Base-by-base conservation (phyloP, 345 rosid genomes). In the Eucalyptus microcorys region DNA sequence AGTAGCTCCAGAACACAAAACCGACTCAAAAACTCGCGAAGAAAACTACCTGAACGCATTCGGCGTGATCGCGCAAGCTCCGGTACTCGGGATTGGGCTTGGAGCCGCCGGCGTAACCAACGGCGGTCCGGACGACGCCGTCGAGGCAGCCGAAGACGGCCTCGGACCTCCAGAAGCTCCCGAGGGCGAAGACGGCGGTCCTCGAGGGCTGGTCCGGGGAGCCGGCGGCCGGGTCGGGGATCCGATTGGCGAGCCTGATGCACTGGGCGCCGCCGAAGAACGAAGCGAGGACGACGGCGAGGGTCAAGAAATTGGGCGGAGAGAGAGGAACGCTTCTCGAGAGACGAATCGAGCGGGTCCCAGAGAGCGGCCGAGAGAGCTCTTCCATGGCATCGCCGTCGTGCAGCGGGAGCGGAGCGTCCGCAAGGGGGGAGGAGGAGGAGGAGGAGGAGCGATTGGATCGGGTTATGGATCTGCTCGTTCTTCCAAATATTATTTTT, bases 151-250 rank as follows among this genome's bases (percentile, higher is more conserved):
- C 98, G 89, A 97, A 97, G 10, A 93, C 96, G 6, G 99, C 96
- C 80, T 97, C 99, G 47, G 99, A 96, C 92, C 99, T 92, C 99
- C 99, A 97, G 96, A 97, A 97, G 94, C 99, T 93, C 3, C 99
- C 99, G 10, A 96, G 95, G 32, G 99, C 96, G 87, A 97, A 97
- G 66, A 97, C 96, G 30, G 99, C 99, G 3, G 94, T 91, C 49
- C 92, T 94, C 10, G 92, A 87, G 1, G 92, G 93, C 40, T 84
- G 95, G 76, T 91, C 91, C 7, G 95, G 91, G 2, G 91, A 90
- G 49, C 92, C 93, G 45, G 50, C 87, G 17, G 89, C 59, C 45
- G 92, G 13, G 45, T 91, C 91, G 2, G 96, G 90, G 21, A 49
- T 49, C 53, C 21, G 53, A 49, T 49, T 49, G 91, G 95, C 93